Evolutionary conservation across 1,284 basidiomycete genomes (phyloP).

Genomic region (Ustilago sp.): DNA sequence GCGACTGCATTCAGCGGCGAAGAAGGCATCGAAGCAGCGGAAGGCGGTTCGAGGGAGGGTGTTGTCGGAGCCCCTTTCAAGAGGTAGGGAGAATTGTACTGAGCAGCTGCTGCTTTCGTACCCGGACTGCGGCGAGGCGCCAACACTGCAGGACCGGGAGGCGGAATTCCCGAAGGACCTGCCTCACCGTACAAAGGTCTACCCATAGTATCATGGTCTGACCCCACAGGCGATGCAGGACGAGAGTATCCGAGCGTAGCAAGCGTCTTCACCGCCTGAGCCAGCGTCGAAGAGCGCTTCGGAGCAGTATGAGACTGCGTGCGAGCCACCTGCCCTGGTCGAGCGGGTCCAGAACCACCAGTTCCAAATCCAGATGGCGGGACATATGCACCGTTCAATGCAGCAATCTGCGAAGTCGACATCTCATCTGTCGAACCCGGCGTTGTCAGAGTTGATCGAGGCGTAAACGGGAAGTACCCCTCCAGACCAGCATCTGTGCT

Average conservation of each 20-base stretch:
- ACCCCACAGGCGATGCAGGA: conserved; percentile 52
- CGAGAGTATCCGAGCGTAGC: conserved; percentile 63
- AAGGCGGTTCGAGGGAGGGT: conserved; percentile 20
- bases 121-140: conserved; percentile 39
- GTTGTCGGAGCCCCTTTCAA: conserved; percentile 20
- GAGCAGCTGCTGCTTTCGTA: conserved; percentile 37
- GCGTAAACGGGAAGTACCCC: conserved; percentile 72
- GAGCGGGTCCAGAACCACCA: conserved; percentile 42
- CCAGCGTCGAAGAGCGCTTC: conserved; percentile 49
- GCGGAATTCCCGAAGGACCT: conserved; percentile 45
- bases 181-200: conserved; percentile 44
- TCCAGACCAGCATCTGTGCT: conserved; percentile 52
- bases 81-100: conserved; percentile 50
- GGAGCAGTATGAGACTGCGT: conserved; percentile 71
- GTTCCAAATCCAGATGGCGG: conserved; percentile 48
- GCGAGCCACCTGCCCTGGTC: conserved; percentile 26
- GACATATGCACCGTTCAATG: conserved; percentile 36
- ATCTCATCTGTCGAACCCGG: conserved; percentile 65
- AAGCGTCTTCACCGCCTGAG: conserved; percentile 61
- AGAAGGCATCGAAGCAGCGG: conserved; percentile 35
- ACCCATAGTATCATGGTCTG: conserved; percentile 40
- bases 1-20: conserved; percentile 32
- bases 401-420: conserved; percentile 46
- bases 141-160: conserved; percentile 46
- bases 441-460: conserved; percentile 64